Conservation (phyloP, 495 filamentous ascomycete species). For the Lasiosphaeris hirsuta region DNA sequence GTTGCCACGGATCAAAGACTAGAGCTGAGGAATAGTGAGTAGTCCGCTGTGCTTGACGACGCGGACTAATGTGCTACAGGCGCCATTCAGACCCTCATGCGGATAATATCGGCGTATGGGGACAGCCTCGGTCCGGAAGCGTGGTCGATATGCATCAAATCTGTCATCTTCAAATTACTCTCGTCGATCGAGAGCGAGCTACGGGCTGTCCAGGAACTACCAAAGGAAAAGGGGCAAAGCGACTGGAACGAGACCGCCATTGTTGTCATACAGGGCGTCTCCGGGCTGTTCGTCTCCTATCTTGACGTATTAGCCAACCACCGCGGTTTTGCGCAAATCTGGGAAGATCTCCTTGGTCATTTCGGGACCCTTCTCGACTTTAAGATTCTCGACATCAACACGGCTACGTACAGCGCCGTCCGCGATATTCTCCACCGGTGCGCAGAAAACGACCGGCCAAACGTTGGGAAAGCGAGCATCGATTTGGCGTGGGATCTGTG, state of each 20-base stretch:
- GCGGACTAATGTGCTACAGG: constrained; percentile 35
- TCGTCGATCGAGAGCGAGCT: constrained; percentile 51
- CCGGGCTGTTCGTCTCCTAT: constrained; percentile 64
- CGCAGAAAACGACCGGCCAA: constrained; percentile 42
- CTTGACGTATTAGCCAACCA: constrained; percentile 58
- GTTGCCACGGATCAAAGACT: constrained; percentile 72
- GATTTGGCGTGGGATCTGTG: constrained; percentile 70
- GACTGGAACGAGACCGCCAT: constrained; percentile 78
- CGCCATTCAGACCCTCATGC: constrained; percentile 82
- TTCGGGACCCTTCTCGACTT: constrained; percentile 59
- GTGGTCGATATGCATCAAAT: constrained; percentile 79
- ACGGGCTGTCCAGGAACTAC: constrained; percentile 21
- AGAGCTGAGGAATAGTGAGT: constrained; percentile 81
- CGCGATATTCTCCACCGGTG: constrained; percentile 61
- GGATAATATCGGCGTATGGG: constrained; percentile 89
- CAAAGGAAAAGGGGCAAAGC: constrained; percentile 38
- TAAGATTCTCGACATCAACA: constrained; percentile 63
- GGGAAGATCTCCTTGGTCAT: constrained; percentile 65
- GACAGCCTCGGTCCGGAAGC: constrained; percentile 73
- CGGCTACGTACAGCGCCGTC: constrained; percentile 66
- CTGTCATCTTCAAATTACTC: constrained; percentile 74
- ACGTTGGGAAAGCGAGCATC: constrained; percentile 55
- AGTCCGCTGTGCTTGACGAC: not conserved
- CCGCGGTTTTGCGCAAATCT: constrained; percentile 57
- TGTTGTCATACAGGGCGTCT: constrained; percentile 66